Evolutionary conservation across 2,329 filamentous ascomycete species (phyloP).

Genomic region (Ambrosiella cleistominuta): DNA sequence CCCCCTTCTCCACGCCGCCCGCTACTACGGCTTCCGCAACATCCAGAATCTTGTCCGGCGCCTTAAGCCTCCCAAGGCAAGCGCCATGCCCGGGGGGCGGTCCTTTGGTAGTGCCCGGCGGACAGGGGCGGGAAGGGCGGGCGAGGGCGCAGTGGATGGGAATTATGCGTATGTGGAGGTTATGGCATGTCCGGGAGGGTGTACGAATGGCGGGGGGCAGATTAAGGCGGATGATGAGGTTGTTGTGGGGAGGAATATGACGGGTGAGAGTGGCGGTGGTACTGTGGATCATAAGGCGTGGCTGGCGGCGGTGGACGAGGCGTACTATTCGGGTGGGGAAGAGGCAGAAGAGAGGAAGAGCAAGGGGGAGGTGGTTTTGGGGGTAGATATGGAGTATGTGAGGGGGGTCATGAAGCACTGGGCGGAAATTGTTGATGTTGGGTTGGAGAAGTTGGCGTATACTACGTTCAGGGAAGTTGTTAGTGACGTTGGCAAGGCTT

Average conservation of each 20-base stretch:
- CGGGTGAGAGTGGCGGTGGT: conserved; percentile 21
- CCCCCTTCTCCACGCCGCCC: conserved; percentile 58
- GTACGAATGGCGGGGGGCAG: conserved; percentile 93
- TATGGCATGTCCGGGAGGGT: conserved; percentile 98
- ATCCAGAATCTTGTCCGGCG: conserved; percentile 95
- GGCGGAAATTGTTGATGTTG: conserved; percentile 53
- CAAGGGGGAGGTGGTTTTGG: conserved; percentile 29
- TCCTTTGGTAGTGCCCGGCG: conserved; percentile 38
- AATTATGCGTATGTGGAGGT: conserved; percentile 94
- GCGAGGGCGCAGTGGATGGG: not conserved
- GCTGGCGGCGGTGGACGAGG: conserved; percentile 68
- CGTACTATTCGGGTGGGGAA: conserved; percentile 66
- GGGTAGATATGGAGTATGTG: conserved; percentile 49
- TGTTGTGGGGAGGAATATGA: conserved; percentile 29
- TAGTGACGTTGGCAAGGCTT: conserved; percentile 77
- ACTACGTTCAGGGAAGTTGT: conserved; percentile 87
- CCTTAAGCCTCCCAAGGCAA: conserved; percentile 62
- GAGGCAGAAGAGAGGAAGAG: not conserved
- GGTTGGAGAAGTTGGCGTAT: conserved; percentile 53
- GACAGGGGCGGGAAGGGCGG: conserved; percentile 29
- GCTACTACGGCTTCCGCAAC: conserved; percentile 95
- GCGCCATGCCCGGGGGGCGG: conserved; percentile 62
- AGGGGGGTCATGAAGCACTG: conserved; percentile 58
- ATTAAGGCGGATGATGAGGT: conserved; percentile 73
- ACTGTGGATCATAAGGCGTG: conserved; percentile 73